These are phyloP conservation scores for Dactylellina sp. DNA, from an alignment of 2,329 filamentous ascomycete species.

Conservation along the genomic window DNA sequence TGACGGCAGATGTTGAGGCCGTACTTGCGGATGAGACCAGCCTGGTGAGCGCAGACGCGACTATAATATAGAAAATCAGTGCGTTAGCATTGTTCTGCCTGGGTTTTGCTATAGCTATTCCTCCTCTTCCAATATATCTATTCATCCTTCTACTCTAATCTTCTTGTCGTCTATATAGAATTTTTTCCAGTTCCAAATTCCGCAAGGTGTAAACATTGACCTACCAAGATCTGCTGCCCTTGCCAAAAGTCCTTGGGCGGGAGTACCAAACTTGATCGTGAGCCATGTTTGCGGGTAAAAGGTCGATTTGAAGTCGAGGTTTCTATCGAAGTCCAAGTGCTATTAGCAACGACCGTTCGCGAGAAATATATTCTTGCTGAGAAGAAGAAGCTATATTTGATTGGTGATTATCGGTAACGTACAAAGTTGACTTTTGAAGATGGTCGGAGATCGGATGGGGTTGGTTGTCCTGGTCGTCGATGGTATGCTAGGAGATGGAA, in stretches of 20 bases:
- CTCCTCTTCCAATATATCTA: conserved; percentile 60
- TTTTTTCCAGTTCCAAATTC: conserved; percentile 29
- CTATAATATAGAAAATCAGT: conserved; percentile 65
- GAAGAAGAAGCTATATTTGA: background rate
- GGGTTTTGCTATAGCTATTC: conserved; percentile 3
- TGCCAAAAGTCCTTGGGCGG: conserved; percentile 95
- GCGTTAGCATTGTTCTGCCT: conserved; percentile 56
- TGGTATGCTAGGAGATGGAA: conserved; percentile 43
- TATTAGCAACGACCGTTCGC: conserved; percentile 31
- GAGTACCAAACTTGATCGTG: conserved; percentile 99
- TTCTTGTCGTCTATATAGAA: conserved; percentile 39
- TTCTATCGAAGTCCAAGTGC: conserved; percentile 24
- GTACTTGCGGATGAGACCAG: conserved; percentile 99
- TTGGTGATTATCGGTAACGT: conserved; percentile 20
- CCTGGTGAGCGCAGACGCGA: conserved; percentile 91
- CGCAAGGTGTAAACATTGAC: conserved; percentile 63
- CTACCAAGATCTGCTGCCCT: conserved; percentile 94
- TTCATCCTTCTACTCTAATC: conserved; percentile 40
- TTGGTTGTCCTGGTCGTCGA: conserved; percentile 38
- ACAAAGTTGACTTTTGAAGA: conserved; percentile 35
- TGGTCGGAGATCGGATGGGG: conserved; percentile 35
- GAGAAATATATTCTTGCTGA: background rate
- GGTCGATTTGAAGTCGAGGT: conserved; percentile 54
- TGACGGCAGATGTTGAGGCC: conserved; percentile 89
- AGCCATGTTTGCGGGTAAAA: conserved; percentile 73